Percentiles rank a stretch among this genome's conserved stretches.
These are phyloP conservation scores for Hanseniaspora uvarum DNA, from an alignment of 1,139 yeast species.

Conservation along the genomic window DNA sequence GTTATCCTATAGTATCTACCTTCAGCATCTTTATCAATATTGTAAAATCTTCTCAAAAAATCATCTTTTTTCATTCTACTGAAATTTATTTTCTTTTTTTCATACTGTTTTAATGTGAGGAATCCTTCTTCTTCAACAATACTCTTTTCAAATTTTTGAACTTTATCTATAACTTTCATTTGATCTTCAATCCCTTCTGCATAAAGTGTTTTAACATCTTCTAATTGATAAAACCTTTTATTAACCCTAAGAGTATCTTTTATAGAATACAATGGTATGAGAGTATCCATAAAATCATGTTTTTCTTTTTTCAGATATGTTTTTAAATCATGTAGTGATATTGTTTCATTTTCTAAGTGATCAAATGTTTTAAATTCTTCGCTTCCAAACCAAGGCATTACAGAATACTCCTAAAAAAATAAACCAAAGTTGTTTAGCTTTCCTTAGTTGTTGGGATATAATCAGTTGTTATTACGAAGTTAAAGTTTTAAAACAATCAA, in stretches of 20 bases:
- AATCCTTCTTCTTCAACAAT: background rate
- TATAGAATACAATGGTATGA: constrained; percentile 5
- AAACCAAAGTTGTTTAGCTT: no score
- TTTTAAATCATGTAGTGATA: constrained; percentile 4
- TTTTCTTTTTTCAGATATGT: constrained; percentile 11
- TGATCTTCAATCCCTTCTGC: background rate
- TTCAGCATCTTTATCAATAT: background rate
- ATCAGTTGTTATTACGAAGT: no score
- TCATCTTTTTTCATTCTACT: background rate
- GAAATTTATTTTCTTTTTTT: background rate
- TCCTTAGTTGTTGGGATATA: background rate
- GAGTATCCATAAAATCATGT: constrained; percentile 2
- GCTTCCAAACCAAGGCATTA: background rate
- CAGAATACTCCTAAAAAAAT: background rate
- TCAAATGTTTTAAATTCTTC: background rate
- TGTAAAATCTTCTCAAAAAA: constrained; percentile 8
- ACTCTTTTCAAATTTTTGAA: constrained; percentile 1
- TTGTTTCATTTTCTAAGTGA: background rate
- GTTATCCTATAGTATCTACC: background rate
- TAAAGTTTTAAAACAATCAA: no score
- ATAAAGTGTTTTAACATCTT: background rate
- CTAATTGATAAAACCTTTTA: background rate
- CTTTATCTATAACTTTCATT: background rate
- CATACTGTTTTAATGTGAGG: background rate
- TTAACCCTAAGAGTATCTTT: background rate